Evolutionary conservation across 768 basidiomycete species (phyloP).

Genomic region (Pleurotus pulmonarius): DNA sequence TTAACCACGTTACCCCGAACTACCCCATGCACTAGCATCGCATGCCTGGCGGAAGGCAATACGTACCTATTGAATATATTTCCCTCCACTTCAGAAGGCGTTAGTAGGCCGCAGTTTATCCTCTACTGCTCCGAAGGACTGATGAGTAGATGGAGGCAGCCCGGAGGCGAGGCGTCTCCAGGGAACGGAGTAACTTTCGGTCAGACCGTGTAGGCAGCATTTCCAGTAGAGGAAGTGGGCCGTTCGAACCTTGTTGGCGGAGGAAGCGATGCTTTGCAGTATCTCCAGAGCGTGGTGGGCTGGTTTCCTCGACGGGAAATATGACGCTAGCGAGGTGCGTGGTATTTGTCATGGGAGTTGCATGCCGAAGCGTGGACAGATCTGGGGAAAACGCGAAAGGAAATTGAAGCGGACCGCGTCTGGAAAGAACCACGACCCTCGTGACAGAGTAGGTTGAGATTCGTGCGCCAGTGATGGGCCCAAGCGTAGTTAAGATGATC

Average conservation of each 20-base stretch:
- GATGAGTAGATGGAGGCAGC: background rate
- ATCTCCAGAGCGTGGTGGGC: constrained; percentile 2
- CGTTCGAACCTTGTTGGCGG: background rate
- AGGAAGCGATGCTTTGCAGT: background rate
- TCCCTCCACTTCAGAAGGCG: background rate
- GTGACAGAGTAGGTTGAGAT: background rate
- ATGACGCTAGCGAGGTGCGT: constrained; percentile 3
- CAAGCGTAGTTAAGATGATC: background rate
- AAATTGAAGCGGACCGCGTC: background rate
- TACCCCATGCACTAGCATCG: background rate
- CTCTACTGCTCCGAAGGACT: constrained; percentile 7
- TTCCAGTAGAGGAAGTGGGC: constrained; percentile 3
- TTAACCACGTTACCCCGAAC: background rate
- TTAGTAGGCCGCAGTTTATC: constrained; percentile 8
- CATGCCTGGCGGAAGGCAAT: background rate
- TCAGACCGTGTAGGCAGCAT: constrained; percentile 3
- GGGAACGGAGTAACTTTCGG: constrained; percentile 1
- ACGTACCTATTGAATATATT: background rate
- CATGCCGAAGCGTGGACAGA: background rate
- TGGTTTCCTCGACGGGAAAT: constrained; percentile 4
- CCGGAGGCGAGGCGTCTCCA: background rate
- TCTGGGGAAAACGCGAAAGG: background rate
- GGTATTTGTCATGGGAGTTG: constrained; percentile 1
- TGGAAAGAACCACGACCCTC: background rate
- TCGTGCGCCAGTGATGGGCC: background rate